These are phyloP conservation scores for Penicillium capsulatum DNA, from an alignment of 2,329 filamentous ascomycete species.

Conservation along the genomic window DNA sequence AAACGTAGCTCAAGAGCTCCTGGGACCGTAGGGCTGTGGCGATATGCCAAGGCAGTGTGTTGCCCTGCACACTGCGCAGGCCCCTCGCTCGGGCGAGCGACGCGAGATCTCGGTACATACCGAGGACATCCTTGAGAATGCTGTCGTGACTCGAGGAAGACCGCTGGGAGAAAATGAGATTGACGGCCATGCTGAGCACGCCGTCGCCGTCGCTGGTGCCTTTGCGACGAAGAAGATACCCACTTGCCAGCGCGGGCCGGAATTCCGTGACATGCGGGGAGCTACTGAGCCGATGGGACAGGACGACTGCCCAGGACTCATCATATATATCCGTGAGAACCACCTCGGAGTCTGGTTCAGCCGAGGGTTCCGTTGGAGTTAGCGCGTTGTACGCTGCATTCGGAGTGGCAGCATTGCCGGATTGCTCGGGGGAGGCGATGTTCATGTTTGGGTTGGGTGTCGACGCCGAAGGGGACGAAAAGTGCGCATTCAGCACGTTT, in stretches of 20 bases:
- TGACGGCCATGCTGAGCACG: constrained; percentile 39
- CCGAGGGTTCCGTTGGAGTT: constrained; percentile 32
- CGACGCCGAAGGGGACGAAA: constrained; percentile 37
- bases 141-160: constrained; percentile 30
- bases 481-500: constrained; percentile 30
- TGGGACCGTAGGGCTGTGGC: constrained; percentile 43
- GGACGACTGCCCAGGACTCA: constrained; percentile 56
- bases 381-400: constrained; percentile 37
- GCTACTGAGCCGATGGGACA: constrained; percentile 48
- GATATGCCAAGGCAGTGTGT: constrained; percentile 48
- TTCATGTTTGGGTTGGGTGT: constrained; percentile 36
- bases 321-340: constrained; percentile 56
- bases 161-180: constrained; percentile 38
- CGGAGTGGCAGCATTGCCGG: constrained; percentile 39
- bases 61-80: constrained; percentile 39
- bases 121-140: constrained; percentile 40
- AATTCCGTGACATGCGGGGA: constrained; percentile 41
- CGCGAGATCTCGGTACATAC: constrained; percentile 44
- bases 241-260: constrained; percentile 44
- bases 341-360: constrained; percentile 52
- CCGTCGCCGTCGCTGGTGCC: constrained; percentile 42
- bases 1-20: constrained; percentile 40
- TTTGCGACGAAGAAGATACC: constrained; percentile 46
- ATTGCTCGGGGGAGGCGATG: constrained; percentile 42
- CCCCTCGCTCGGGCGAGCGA: constrained; percentile 43